phyloP scores from a whole-genome alignment of 2,329 filamentous ascomycete species.

The Nothomitra cinnamomea region DNA sequence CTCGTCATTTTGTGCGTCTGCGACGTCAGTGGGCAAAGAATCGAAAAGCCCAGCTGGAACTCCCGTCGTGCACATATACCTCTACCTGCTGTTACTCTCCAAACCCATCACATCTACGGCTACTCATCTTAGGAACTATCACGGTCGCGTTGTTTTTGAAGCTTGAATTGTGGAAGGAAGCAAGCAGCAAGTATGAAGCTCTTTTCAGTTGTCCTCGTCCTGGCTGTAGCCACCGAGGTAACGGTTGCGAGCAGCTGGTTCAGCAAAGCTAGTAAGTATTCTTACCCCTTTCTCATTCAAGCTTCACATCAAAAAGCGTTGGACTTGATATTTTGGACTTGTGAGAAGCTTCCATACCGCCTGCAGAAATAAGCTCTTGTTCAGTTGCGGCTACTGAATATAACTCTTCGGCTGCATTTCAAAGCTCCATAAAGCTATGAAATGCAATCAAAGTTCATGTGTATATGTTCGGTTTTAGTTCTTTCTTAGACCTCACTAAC shows the following conservation, averaged over 20 bases:
- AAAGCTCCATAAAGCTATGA: too few species aligned
- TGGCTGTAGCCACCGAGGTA: constrained; percentile 54
- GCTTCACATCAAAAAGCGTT: background rate
- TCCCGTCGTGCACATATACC: background rate
- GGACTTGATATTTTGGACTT: too few species aligned
- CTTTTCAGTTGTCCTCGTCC: constrained; percentile 49
- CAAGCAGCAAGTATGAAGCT: constrained; percentile 23
- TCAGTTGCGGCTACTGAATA: too few species aligned
- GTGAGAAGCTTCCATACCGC: too few species aligned
- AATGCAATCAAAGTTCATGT: too few species aligned
- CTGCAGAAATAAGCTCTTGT: too few species aligned
- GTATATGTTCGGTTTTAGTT: too few species aligned
- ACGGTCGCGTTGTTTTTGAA: background rate
- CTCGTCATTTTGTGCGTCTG: background rate
- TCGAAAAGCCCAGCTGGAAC: background rate
- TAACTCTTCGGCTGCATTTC: too few species aligned
- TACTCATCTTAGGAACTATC: background rate
- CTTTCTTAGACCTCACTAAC: constrained; percentile 11
- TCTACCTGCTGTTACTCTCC: background rate
- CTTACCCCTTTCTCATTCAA: background rate
- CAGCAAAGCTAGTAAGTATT: constrained; percentile 57
- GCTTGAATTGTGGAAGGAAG: background rate
- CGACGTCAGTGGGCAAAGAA: background rate
- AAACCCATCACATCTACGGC: background rate
- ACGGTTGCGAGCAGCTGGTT: constrained; percentile 70